These are phyloP conservation scores for Trametes meyenii DNA, from an alignment of 768 basidiomycete species.

Conservation along the genomic window DNA sequence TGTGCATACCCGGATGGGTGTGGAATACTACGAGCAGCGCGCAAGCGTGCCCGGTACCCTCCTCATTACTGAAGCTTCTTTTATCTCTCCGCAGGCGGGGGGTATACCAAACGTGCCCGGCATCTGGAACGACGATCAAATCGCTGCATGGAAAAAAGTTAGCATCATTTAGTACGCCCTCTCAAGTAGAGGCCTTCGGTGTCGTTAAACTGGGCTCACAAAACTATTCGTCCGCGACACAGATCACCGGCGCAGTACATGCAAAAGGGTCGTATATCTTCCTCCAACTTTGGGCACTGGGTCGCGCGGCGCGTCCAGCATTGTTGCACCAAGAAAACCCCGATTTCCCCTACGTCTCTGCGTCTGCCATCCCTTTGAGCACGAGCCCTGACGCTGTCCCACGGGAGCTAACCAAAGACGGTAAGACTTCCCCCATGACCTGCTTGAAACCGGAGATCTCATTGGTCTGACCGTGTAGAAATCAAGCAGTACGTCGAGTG, in stretches of 20 bases:
- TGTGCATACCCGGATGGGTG: slow-evolving; percentile 41
- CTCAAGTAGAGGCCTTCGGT: too few relatives aligned
- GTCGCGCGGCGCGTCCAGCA: slow-evolving; percentile 39
- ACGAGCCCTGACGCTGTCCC: slow-evolving; percentile 2
- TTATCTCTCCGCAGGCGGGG: slow-evolving; percentile 52
- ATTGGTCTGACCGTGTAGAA: neutral
- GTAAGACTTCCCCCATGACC: neutral
- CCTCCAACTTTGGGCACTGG: slow-evolving; percentile 60
- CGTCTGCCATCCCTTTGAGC: slow-evolving; percentile 35
- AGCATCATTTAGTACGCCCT: slow-evolving; percentile 9
- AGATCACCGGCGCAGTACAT: slow-evolving; percentile 62
- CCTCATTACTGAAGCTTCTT: slow-evolving; percentile 58
- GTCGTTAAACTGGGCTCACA: too few relatives aligned
- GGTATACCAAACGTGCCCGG: slow-evolving; percentile 58
- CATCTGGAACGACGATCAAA: slow-evolving; percentile 62
- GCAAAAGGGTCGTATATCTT: slow-evolving; percentile 53
- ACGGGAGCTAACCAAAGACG: slow-evolving; percentile 28
- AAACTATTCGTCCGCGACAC: neutral
- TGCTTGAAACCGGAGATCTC: too few relatives aligned
- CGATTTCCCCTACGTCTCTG: slow-evolving; percentile 37
- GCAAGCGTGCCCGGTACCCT: slow-evolving; percentile 50
- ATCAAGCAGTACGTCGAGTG: neutral
- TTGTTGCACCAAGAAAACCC: slow-evolving; percentile 40
- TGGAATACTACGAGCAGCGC: slow-evolving; percentile 53
- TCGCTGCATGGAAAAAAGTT: slow-evolving; percentile 50